phyloP scores from a whole-genome alignment of 805 yeast genomes.

The Komagataella kurtzmanii region DNA sequence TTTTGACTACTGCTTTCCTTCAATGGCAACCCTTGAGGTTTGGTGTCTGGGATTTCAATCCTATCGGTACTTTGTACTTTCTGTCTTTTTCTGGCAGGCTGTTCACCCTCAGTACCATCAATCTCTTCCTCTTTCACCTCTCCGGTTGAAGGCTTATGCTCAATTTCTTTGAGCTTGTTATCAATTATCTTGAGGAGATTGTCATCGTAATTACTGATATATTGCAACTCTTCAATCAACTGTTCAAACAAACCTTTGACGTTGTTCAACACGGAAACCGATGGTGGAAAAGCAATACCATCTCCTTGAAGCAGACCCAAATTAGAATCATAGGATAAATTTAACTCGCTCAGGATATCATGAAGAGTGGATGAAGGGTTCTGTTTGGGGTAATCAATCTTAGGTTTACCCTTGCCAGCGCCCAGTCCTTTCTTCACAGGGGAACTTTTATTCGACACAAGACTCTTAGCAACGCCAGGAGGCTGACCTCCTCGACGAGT shows the following conservation, averaged over 20 bases:
- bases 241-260: constrained; percentile 22
- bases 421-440: constrained; percentile 1
- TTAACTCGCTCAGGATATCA: constrained; percentile 37
- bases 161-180: background rate
- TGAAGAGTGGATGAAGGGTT: constrained; percentile 28
- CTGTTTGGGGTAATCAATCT: constrained; percentile 6
- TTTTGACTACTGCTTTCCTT: constrained; percentile 1
- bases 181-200: constrained; percentile 9
- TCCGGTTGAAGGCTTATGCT: background rate
- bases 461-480: background rate
- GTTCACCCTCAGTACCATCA: constrained; percentile 1
- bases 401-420: constrained; percentile 1
- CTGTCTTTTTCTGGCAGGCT: constrained; percentile 1
- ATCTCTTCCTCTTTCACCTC: constrained; percentile 5
- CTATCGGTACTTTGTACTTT: background rate
- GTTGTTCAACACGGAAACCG: constrained; percentile 6
- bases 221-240: constrained; percentile 23
- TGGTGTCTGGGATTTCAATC: background rate
- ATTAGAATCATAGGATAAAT: constrained; percentile 41
- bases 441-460: constrained; percentile 1
- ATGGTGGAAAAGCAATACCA: constrained; percentile 26
- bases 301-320: constrained; percentile 54
- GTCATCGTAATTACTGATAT: constrained; percentile 18
- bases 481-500: constrained; percentile 2
- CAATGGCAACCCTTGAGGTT: background rate